Evolutionary conservation across 192 early-diverging fungal species (phyloP), one percentile per base, ranked within the genome.

Genomic region (Lunasporangiospora selenospora): DNA sequence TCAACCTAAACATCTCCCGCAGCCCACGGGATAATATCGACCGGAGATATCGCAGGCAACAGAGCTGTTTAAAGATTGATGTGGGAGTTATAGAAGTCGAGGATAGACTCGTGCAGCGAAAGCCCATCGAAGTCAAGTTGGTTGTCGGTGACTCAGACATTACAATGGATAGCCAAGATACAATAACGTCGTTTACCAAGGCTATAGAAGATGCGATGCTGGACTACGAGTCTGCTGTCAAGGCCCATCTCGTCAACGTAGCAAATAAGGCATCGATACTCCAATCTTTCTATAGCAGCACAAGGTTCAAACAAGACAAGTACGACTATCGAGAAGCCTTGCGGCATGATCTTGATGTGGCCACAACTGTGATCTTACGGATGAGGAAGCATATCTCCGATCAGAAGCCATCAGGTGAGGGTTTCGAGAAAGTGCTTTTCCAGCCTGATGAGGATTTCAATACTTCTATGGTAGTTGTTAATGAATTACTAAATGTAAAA

Each of bases 111-210:
- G 16, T 43, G 41, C 41, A 43, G 21, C 41, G 16, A 43, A 43
- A 43, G 41, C 41, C 41, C 41, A 19, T 43, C 16, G 37, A 54
- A 58, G 55, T 29, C 53, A 55, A 42, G 53, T 55, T 55, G 37
- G 53, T 30, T 57, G 55, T 57, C 45, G 43, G 42, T 45, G 55
- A 57, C 55, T 57, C 42, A 43, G 55, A 57, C 55, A 43, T 57
- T 45, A 19, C 16, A 18, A 43, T 43, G 55, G 27, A 57, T 31
- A 55, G 39, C 39, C 53, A 55, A 55, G 23, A 55, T 55, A 42
- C 53, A 42, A 43, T 6, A 43, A 19, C 6, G 16, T 19, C 5
- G 6, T 43, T 43, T 43, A 43, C 41, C 6, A 3, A 42, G 53
- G n/a, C n/a, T n/a, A n/a, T n/a, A n/a, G 37, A 40, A 27, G n/a